Evolutionary conservation across 495 filamentous ascomycete genomes (phyloP).

Genomic region (Podospora australis): DNA sequence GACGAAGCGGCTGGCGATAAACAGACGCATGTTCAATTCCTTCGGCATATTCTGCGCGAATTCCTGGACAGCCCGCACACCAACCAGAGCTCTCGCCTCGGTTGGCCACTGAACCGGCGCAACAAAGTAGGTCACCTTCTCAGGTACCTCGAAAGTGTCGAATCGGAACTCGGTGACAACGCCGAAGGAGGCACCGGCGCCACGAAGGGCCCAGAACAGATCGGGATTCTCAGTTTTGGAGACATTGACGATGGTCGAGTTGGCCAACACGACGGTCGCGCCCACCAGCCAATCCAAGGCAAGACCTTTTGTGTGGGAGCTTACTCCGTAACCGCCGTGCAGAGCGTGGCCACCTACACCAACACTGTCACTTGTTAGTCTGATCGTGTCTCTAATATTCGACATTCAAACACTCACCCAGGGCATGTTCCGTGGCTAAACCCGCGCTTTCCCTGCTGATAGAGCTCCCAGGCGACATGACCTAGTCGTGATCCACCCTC

Average conservation of each 20-base stretch:
- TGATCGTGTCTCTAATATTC: neutral
- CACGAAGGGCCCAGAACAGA: slow-evolving; percentile 41
- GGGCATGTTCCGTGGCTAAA: slow-evolving; percentile 44
- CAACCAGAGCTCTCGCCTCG: slow-evolving; percentile 14
- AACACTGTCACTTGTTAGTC: slow-evolving; percentile 26
- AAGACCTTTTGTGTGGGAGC: slow-evolving; percentile 38
- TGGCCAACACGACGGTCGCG: slow-evolving; percentile 38
- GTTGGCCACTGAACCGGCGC: slow-evolving; percentile 28
- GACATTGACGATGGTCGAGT: slow-evolving; percentile 32
- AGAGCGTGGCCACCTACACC: slow-evolving; percentile 39
- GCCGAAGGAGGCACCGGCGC: slow-evolving; percentile 38
- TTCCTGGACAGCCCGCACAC: slow-evolving; percentile 35
- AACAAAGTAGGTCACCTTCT: slow-evolving; percentile 36
- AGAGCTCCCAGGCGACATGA: slow-evolving; percentile 37
- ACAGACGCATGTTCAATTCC: slow-evolving; percentile 41
- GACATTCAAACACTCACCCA: slow-evolving; percentile 21
- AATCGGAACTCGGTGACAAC: slow-evolving; percentile 39
- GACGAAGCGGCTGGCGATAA: slow-evolving; percentile 31
- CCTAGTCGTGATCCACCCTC: slow-evolving; percentile 36
- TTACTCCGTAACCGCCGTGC: slow-evolving; percentile 40
- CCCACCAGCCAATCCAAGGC: slow-evolving; percentile 41
- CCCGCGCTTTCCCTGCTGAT: slow-evolving; percentile 36
- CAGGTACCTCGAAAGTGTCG: slow-evolving; percentile 37
- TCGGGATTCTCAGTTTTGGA: slow-evolving; percentile 39
- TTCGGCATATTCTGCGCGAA: slow-evolving; percentile 35